Conservation (phyloP, 768 basidiomycete species). For the Cytidiella melzeri region DNA sequence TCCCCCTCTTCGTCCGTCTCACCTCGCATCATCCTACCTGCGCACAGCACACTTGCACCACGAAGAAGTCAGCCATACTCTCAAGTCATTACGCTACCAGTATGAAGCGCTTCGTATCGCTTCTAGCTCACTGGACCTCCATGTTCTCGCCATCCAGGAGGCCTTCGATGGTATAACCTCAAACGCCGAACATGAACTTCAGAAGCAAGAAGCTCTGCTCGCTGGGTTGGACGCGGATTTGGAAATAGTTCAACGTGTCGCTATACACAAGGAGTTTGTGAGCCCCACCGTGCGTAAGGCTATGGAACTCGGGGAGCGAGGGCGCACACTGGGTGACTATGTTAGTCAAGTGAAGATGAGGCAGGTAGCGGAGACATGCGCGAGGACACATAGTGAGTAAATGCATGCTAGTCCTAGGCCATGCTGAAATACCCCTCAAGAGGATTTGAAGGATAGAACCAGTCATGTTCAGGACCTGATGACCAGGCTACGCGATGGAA, state of each 20-base stretch:
- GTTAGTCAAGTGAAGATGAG: slow-evolving; percentile 75
- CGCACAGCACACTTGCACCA: slow-evolving; percentile 59
- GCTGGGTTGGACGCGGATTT: slow-evolving; percentile 64
- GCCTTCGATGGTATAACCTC: slow-evolving; percentile 58
- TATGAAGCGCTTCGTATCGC: slow-evolving; percentile 69
- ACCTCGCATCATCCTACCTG: slow-evolving; percentile 61
- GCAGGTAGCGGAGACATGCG: slow-evolving; percentile 69
- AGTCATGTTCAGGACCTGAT: slow-evolving; percentile 49
- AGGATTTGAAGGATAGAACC: slow-evolving; percentile 53
- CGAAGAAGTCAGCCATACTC: slow-evolving; percentile 48
- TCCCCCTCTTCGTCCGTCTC: slow-evolving; percentile 26
- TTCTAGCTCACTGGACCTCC: slow-evolving; percentile 62
- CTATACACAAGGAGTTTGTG: slow-evolving; percentile 71
- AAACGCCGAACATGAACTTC: slow-evolving; percentile 57
- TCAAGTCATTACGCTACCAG: slow-evolving; percentile 55
- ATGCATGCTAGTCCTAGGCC: slow-evolving; percentile 5
- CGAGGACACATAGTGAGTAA: slow-evolving; percentile 56
- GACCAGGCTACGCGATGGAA: slow-evolving; percentile 46
- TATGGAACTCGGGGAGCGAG: slow-evolving; percentile 64
- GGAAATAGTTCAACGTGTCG: slow-evolving; percentile 59
- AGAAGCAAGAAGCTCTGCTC: slow-evolving; percentile 59
- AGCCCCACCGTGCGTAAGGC: slow-evolving; percentile 59
- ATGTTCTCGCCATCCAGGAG: slow-evolving; percentile 61
- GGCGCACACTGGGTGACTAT: slow-evolving; percentile 73
- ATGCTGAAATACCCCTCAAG: slow-evolving; percentile 27